phyloP scores from a whole-genome alignment of 768 basidiomycete species.

The Mycena albidolilacea region DNA sequence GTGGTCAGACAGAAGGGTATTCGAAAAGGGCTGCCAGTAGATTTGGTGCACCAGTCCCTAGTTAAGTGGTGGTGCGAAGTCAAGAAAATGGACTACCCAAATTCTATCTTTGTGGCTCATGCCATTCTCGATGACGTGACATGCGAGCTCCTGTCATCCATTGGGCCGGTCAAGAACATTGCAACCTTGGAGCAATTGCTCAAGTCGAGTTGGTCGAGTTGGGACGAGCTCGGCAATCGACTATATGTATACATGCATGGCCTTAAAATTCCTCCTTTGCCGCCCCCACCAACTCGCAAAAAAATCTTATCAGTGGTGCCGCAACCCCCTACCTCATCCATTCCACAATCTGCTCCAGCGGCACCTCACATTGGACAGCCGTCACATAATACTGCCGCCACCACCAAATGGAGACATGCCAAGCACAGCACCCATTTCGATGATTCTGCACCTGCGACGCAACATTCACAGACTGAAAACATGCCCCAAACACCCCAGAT shows the following conservation, averaged over 20 bases:
- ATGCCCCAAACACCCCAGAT: too few relatives aligned
- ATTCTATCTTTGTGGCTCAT: not conserved
- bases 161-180: not conserved
- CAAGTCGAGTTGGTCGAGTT: conserved; percentile 3
- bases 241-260: conserved; percentile 1
- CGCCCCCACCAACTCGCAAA: too few relatives aligned
- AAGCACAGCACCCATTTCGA: too few relatives aligned
- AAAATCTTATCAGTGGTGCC: not conserved
- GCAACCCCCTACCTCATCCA: not conserved
- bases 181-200: not conserved
- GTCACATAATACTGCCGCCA: too few relatives aligned
- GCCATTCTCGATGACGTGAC: conserved; percentile 21
- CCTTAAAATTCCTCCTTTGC: not conserved
- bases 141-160: not conserved
- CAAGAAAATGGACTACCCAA: not conserved
- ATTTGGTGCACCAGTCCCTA: not conserved
- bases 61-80: not conserved
- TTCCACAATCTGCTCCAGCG: not conserved
- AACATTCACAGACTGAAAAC: too few relatives aligned
- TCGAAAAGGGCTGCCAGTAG: not conserved
- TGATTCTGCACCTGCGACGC: too few relatives aligned
- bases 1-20: not conserved
- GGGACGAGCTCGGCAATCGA: not conserved
- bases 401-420: too few relatives aligned
- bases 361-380: too few relatives aligned